These are phyloP conservation scores for Backusella morwellensis DNA, from an alignment of 192 early-diverging fungal species.

Conservation along the genomic window DNA sequence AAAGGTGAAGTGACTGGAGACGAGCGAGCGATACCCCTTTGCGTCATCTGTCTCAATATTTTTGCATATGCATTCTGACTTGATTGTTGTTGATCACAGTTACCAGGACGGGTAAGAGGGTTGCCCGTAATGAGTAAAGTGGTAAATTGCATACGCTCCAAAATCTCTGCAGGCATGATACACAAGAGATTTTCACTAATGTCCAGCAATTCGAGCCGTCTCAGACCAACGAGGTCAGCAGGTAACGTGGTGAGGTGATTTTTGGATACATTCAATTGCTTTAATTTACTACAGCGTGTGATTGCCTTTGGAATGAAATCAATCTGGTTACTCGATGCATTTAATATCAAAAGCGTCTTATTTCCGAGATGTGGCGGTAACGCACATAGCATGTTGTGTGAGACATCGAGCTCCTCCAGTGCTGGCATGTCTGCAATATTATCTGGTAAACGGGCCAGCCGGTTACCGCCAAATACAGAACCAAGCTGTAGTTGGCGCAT, in stretches of 20 bases:
- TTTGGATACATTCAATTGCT: slow-evolving; percentile 27
- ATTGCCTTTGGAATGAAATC: slow-evolving; percentile 48
- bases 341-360: slow-evolving; percentile 30
- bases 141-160: slow-evolving; percentile 36
- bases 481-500: slow-evolving; percentile 46
- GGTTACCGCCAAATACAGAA: slow-evolving; percentile 53
- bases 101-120: slow-evolving; percentile 42
- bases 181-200: slow-evolving; percentile 35
- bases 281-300: slow-evolving; percentile 26
- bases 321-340: slow-evolving; percentile 48
- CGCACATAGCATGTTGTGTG: slow-evolving; percentile 44
- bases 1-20: neutral
- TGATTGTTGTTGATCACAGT: slow-evolving; percentile 21
- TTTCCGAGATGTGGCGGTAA: slow-evolving; percentile 31
- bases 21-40: slow-evolving; percentile 18
- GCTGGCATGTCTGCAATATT: slow-evolving; percentile 40
- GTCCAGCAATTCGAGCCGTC: slow-evolving; percentile 28
- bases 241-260: slow-evolving; percentile 37
- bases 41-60: slow-evolving; percentile 21
- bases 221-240: slow-evolving; percentile 22
- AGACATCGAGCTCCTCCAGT: slow-evolving; percentile 49
- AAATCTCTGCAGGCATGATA: slow-evolving; percentile 32
- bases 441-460: slow-evolving; percentile 37
- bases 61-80: slow-evolving; percentile 16
- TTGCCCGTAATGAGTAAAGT: slow-evolving; percentile 53